Evolutionary conservation across 192 early-diverging fungal genomes (phyloP).

Genomic region (Linnemannia elongata): DNA sequence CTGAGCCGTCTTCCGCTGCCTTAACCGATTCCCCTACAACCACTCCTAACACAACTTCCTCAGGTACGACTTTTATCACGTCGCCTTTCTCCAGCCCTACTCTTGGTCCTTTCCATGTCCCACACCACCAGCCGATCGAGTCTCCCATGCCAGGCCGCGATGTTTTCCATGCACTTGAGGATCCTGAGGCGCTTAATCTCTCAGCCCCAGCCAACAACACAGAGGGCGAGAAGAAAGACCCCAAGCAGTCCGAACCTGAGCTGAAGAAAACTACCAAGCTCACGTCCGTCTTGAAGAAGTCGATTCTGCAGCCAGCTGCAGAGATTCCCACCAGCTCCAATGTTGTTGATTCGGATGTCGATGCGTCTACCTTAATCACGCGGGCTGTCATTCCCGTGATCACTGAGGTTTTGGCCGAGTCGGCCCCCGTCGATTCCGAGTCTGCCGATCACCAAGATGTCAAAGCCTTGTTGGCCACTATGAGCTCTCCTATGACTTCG

Average conservation of each 20-base stretch:
- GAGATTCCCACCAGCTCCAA: background rate
- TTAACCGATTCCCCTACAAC: background rate
- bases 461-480: background rate
- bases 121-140: slow-evolving; percentile 10
- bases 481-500: slow-evolving; percentile 22
- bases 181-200: background rate
- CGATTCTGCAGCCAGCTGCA: background rate
- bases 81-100: slow-evolving; percentile 38
- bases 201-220: background rate
- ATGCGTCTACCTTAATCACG: slow-evolving; percentile 8
- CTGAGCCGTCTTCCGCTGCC: background rate
- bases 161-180: background rate
- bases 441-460: background rate
- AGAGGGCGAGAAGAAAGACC: background rate
- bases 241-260: background rate
- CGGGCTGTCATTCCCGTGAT: slow-evolving; percentile 17
- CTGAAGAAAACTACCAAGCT: background rate
- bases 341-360: background rate
- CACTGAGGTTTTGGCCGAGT: background rate
- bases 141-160: background rate
- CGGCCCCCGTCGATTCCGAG: background rate
- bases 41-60: background rate
- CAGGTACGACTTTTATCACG: background rate
- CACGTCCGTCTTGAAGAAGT: background rate
- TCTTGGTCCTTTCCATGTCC: slow-evolving; percentile 44